These are phyloP conservation scores for Petunia secreta DNA, from an alignment of 257 asterid species.

Conservation along the genomic window DNA sequence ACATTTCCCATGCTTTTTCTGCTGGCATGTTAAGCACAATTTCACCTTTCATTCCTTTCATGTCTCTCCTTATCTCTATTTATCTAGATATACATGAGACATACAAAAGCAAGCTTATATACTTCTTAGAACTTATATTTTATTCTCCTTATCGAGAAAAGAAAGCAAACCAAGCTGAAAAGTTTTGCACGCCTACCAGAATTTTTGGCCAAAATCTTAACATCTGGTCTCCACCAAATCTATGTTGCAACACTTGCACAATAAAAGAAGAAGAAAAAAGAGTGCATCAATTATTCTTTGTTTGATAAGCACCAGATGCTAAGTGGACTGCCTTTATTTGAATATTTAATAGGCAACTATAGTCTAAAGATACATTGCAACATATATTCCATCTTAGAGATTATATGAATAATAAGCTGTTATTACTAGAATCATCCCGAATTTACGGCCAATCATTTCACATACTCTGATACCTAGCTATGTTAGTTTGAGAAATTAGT, in stretches of 20 bases:
- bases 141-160: neutral
- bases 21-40: constrained; percentile 5
- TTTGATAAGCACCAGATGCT: constrained; percentile 11
- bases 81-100: too few relatives aligned
- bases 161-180: neutral
- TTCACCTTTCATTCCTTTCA: constrained; percentile 24
- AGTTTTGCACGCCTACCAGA: neutral
- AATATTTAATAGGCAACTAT: neutral
- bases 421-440: too few relatives aligned
- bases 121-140: neutral
- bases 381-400: too few relatives aligned
- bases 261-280: too few relatives aligned
- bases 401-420: too few relatives aligned
- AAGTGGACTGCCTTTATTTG: neutral
- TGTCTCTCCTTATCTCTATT: neutral
- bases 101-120: too few relatives aligned
- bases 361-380: neutral
- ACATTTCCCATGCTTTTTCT: constrained; percentile 22
- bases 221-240: constrained; percentile 5
- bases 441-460: too few relatives aligned
- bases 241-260: too few relatives aligned
- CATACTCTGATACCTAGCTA: too few relatives aligned
- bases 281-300: too few relatives aligned
- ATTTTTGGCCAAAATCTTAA: neutral
- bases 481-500: too few relatives aligned